Evolutionary conservation across 1,284 basidiomycete species (phyloP), one percentile per base, ranked within the genome.

Genomic region (Meripilus lineatus): DNA sequence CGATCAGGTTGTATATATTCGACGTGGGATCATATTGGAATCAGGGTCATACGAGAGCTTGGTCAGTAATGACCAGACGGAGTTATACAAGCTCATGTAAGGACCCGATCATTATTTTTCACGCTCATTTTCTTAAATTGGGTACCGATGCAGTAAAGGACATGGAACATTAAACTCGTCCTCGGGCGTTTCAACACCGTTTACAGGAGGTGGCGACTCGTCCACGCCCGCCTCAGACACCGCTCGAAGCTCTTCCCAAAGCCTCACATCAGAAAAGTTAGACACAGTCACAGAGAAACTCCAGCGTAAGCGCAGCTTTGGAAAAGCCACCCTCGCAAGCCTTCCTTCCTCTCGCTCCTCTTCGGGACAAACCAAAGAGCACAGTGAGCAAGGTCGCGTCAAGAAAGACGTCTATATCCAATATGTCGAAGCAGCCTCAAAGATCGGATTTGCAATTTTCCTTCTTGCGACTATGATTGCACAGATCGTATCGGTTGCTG

Each of bases 11-110:
- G 66, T 81, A 44, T 92, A 87, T 64, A 68, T 98, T 25, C 84
- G 90, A 18, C 77, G 82, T 15, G 93, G 93, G 10, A 82, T 91
- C 56, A 82, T 97, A 45, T 65, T 93, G 20, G 93, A 97, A 66
- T 71, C 69, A 32, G 89, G 89, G 3, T 71, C 81, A 0, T 93
- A 86, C 58, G 63, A 69, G 6, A 68, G 74, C 8, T 74, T 92
- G 8, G 74, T 88, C 63, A 69, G 65, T 20, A 79, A 87, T 52
- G 64, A 74, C 1, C 74, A 82, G 5, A 76, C 82, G 35, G 87
- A 93, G 53, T 65, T 96, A 26, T 77, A 78, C 58, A 89, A 86
- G 58, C 76, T 97, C n/a, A 75, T 96, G 87, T 84, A 56, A 61
- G 84, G 64, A 33, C n/a, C 20, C 20, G 26, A 14, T 25, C 37